Evolutionary conservation across 2,329 filamentous ascomycete genomes (phyloP).

Genomic region (Emericellopsis atlantica): DNA sequence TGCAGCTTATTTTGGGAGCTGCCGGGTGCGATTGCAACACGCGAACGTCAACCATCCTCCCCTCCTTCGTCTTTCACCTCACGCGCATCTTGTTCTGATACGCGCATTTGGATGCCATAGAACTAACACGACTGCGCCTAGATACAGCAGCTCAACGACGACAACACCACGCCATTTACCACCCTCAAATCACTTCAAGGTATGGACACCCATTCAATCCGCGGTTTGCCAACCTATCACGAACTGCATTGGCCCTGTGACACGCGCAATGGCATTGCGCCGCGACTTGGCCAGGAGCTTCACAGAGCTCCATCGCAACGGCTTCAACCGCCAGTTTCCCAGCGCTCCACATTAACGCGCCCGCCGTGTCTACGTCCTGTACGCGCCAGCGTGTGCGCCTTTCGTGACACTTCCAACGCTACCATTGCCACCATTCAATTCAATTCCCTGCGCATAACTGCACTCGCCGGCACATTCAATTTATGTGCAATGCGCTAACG

Average conservation of each 20-base stretch:
- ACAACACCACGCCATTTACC: constrained; percentile 7
- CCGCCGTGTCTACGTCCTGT: too few relatives aligned
- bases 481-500: not conserved
- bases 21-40: constrained; percentile 4
- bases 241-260: constrained; percentile 15
- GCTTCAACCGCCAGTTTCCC: too few relatives aligned
- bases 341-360: too few relatives aligned
- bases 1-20: not conserved
- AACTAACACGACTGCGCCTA: constrained; percentile 4
- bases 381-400: too few relatives aligned
- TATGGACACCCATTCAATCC: constrained; percentile 17
- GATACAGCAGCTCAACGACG: constrained; percentile 5
- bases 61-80: constrained; percentile 1
- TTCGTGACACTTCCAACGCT: too few relatives aligned
- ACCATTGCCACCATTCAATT: not conserved
- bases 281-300: constrained; percentile 1
- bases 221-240: constrained; percentile 20
- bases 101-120: constrained; percentile 2
- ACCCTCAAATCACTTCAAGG: constrained; percentile 12
- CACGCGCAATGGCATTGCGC: constrained; percentile 19
- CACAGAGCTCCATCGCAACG: too few relatives aligned
- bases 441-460: not conserved
- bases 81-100: not conserved
- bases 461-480: not conserved
- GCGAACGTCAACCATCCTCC: constrained; percentile 1